Evolutionary conservation across 305 asterid species (phyloP).

Genomic region (Ilex paraguariensis): DNA sequence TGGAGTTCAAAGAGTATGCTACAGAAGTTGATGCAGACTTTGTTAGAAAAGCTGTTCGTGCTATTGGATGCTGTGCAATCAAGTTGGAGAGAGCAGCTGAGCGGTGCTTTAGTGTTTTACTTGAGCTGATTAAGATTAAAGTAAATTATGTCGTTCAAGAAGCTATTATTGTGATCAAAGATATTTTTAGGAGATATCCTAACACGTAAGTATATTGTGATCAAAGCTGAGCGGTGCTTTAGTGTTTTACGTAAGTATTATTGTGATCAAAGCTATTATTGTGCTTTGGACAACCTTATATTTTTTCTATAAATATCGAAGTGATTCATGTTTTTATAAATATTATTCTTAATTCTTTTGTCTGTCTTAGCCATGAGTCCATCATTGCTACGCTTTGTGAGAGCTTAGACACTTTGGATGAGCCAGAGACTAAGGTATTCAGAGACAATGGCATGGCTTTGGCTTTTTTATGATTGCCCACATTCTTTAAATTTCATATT

Average conservation of each 20-base stretch:
- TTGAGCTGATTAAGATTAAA: constrained; percentile 98
- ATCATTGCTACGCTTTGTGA: constrained; percentile 99
- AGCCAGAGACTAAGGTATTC: constrained; percentile 99
- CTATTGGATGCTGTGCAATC: constrained; percentile 99
- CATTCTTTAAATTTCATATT: neutral
- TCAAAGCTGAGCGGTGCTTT: too few relatives aligned
- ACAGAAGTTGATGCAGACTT: constrained; percentile 99
- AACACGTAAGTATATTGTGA: constrained; percentile 59
- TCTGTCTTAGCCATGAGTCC: constrained; percentile 75
- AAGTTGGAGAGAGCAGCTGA: constrained; percentile 99
- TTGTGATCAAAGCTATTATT: constrained; percentile 95
- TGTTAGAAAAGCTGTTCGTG: constrained; percentile 99
- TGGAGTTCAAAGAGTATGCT: constrained; percentile 99
- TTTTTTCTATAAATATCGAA: too few relatives aligned
- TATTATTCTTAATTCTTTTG: constrained; percentile 5
- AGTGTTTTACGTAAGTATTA: too few relatives aligned
- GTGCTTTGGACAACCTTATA: too few relatives aligned
- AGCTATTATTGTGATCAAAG: constrained; percentile 98
- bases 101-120: constrained; percentile 96
- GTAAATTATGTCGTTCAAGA: constrained; percentile 99
- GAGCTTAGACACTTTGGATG: constrained; percentile 97
- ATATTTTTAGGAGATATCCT: constrained; percentile 98
- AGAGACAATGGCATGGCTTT: constrained; percentile 10
- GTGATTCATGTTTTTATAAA: constrained; percentile 8
- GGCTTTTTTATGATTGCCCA: constrained; percentile 4